Conservation (phyloP, 306 rosid species). For the Trichosanthes truncata region DNA sequence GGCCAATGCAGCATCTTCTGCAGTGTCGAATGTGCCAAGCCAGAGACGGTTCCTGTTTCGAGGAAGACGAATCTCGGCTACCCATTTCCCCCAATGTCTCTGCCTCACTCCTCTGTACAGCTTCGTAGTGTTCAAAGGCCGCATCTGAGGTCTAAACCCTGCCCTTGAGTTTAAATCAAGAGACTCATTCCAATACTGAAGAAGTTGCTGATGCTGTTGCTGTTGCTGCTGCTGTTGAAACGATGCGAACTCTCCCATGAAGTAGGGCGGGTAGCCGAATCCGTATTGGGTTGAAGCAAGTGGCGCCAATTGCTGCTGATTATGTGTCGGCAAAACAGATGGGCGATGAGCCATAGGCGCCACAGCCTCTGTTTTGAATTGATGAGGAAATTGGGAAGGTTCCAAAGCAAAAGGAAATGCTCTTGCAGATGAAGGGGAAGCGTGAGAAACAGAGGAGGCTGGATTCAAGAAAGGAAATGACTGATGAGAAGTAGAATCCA, state of each 20-base stretch:
- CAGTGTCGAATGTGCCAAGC: constrained; percentile 96
- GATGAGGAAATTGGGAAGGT: constrained; percentile 27
- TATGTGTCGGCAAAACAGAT: constrained; percentile 18
- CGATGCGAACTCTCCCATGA: constrained; percentile 15
- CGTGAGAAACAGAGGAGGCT: constrained; percentile 9
- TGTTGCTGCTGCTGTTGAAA: constrained; percentile 29
- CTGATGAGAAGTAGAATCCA: background rate
- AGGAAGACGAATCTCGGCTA: constrained; percentile 92
- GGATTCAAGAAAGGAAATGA: constrained; percentile 17
- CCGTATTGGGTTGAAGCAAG: constrained; percentile 28
- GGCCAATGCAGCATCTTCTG: constrained; percentile 96
- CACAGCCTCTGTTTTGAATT: constrained; percentile 19
- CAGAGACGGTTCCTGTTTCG: constrained; percentile 82
- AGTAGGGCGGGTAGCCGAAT: constrained; percentile 25
- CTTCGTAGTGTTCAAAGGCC: constrained; percentile 58
- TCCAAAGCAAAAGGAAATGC: constrained; percentile 68
- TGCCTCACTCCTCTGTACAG: constrained; percentile 96
- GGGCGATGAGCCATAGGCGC: constrained; percentile 23
- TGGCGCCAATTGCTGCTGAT: constrained; percentile 43
- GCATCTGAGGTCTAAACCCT: constrained; percentile 44
- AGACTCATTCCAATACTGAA: constrained; percentile 69
- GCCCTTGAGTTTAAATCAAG: constrained; percentile 65
- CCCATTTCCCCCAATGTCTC: constrained; percentile 99
- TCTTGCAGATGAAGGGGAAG: constrained; percentile 33
- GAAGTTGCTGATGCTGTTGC: constrained; percentile 37